Evolutionary conservation across 208 protist species (phyloP).

Genomic region (Leishmania aethiopica): DNA sequence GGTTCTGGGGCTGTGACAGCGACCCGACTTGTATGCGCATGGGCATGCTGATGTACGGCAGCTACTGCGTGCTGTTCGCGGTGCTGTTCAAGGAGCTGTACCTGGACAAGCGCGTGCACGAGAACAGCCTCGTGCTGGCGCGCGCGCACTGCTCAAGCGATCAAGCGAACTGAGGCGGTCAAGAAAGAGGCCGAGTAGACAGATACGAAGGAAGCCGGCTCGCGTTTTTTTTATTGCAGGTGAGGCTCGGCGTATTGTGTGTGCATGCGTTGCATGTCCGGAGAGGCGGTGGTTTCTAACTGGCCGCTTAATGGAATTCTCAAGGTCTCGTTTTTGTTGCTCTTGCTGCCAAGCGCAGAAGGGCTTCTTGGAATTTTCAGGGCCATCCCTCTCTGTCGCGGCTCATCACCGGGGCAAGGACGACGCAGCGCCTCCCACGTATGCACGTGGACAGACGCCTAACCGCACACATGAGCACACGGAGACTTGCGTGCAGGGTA

Average conservation of each 20-base stretch:
- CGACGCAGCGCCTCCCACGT: too few relatives aligned
- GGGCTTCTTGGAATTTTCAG: too few relatives aligned
- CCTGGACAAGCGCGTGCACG: conserved; percentile 29
- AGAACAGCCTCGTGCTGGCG: conserved; percentile 29
- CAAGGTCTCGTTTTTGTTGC: too few relatives aligned
- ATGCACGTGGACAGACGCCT: too few relatives aligned
- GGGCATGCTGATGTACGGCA: conserved; percentile 85
- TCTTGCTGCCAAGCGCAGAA: too few relatives aligned
- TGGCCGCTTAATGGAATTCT: not conserved
- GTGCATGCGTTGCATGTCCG: not conserved
- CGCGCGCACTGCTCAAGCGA: not conserved
- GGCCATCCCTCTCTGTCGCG: too few relatives aligned
- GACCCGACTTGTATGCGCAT: conserved; percentile 40
- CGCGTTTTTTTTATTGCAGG: conserved; percentile 2
- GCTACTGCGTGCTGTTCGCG: conserved; percentile 90
- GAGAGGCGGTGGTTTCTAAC: not conserved
- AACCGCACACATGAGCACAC: too few relatives aligned
- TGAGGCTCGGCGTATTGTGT: not conserved
- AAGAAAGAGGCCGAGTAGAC: conserved; percentile 64
- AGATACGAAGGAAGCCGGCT: conserved; percentile 70
- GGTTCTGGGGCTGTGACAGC: conserved; percentile 51
- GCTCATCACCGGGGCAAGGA: too few relatives aligned
- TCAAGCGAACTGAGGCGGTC: conserved; percentile 75
- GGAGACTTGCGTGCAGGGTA: too few relatives aligned
- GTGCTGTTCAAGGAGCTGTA: conserved; percentile 64